Evolutionary conservation across 2,329 filamentous ascomycete species (phyloP).

Genomic region (Thielaviopsis euricoi): DNA sequence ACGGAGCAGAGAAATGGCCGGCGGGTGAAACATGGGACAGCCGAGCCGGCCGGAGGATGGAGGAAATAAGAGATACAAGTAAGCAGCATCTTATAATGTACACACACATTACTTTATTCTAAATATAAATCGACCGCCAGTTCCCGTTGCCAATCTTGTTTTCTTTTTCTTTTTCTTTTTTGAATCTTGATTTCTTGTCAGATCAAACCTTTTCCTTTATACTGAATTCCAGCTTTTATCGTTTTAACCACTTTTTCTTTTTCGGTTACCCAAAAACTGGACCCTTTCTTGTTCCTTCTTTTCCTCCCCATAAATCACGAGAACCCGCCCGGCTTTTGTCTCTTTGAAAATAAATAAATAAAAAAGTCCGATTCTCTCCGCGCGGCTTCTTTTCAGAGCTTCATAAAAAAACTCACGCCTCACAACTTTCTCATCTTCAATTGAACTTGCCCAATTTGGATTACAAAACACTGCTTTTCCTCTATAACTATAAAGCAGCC

Average conservation of each 20-base stretch:
- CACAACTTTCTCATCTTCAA: neutral
- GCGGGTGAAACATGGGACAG: neutral
- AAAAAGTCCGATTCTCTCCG: slow-evolving; percentile 1
- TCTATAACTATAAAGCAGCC: no score
- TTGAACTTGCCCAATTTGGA: neutral
- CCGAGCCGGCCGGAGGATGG: neutral
- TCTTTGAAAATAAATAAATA: neutral
- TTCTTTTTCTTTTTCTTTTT: neutral
- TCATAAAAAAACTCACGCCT: neutral
- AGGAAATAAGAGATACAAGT: neutral
- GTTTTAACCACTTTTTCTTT: neutral
- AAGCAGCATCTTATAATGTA: neutral
- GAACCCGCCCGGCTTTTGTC: neutral
- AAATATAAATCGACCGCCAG: neutral
- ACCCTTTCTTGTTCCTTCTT: neutral
- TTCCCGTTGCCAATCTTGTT: neutral
- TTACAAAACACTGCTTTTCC: neutral
- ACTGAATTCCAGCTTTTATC: neutral
- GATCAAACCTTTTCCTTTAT: neutral
- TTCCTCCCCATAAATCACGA: neutral
- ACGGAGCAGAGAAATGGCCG: neutral
- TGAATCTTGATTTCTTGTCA: no score
- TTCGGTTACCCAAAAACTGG: neutral
- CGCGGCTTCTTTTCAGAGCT: neutral
- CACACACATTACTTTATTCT: neutral